A percentile compares a stretch with the other conserved stretches of the same genome.
Conservation (phyloP, 805 yeast genomes). For the Metschnikowia baotianmanensis region DNA sequence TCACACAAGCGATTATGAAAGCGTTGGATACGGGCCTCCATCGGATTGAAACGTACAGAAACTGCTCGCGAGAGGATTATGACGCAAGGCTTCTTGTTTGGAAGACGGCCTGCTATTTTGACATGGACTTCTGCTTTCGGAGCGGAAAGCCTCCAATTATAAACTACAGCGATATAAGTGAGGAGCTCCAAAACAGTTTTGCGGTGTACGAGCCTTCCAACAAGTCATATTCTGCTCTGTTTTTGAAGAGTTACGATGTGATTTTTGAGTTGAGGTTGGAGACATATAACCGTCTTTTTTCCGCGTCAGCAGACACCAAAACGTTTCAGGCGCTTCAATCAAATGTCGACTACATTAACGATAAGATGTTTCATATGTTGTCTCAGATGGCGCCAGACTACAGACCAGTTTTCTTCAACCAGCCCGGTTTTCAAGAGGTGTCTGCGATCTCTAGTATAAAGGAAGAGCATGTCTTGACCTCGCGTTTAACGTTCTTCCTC, state of each 20-base stretch:
- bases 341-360: constrained; percentile 27
- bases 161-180: constrained; percentile 34
- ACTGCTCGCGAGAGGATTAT: constrained; percentile 34
- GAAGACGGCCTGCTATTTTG: constrained; percentile 47
- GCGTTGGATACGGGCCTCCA: constrained; percentile 60
- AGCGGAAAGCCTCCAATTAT: constrained; percentile 50
- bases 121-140: constrained; percentile 43
- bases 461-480: constrained; percentile 17
- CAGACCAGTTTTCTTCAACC: constrained; percentile 14
- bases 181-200: constrained; percentile 6
- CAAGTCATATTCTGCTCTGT: not conserved
- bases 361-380: constrained; percentile 28
- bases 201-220: not conserved
- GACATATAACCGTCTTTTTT: constrained; percentile 32
- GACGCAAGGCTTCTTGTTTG: constrained; percentile 42
- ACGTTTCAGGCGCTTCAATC: constrained; percentile 20
- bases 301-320: constrained; percentile 26
- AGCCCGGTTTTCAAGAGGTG: constrained; percentile 11
- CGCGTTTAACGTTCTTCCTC: constrained; percentile 31
- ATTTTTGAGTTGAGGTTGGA: constrained; percentile 24
- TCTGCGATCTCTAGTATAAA: not conserved
- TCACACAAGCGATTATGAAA: constrained; percentile 46
- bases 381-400: constrained; percentile 18
- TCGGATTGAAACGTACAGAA: constrained; percentile 42
- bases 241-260: constrained; percentile 6